Evolutionary conservation across 108 stramenopile species (phyloP), one percentile per base, ranked within the genome.

Genomic region (Schizochytrium sp.): DNA sequence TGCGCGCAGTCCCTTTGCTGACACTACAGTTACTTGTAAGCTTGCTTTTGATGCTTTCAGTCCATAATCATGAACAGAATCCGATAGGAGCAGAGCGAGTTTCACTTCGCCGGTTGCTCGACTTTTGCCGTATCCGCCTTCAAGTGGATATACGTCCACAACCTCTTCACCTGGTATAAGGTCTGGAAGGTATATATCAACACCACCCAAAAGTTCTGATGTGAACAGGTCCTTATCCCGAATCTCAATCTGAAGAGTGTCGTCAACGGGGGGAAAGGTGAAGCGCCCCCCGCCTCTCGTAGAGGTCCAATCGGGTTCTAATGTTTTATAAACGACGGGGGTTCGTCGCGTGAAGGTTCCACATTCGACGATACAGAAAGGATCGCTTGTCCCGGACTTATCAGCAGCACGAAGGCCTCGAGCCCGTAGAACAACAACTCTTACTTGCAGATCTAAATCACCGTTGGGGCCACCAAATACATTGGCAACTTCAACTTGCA

Each of bases 261-360:
- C 76, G 76, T 83, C 76, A 13, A 83, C 76, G 28, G 76, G 76
- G 1, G 76, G 76, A 1, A 83, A 83, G 5, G 76, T 83, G 76
- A 83, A 83, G 10, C 76, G 8, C 28, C 76, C 76, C 28, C 53
- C 53, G 7, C 76, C 76, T 12, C 76, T 46, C 8, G 76, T n/a
- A 5, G 47, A 10, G 10, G 76, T 83, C 76, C 76, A 83, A 53
- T 83, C 76, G n/a, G 76, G 76, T n/a, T 83, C 76, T 5, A 83
- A 53, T 8, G 76, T 83, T 1, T 83, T 83, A 53, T 83, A 55
- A 17, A 83, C 76, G 53, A 83, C 76, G 15, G 76, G 50, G 45
- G 76, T 83, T 5, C 76, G 47, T 28, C 76, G 76, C 12, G 76
- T 47, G 55, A 55, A 83, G 28, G 76, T 55, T 47, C 76, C 76